Conservation (phyloP, 75 land plant genomes). For the Pseudotsuga menziesii region DNA sequence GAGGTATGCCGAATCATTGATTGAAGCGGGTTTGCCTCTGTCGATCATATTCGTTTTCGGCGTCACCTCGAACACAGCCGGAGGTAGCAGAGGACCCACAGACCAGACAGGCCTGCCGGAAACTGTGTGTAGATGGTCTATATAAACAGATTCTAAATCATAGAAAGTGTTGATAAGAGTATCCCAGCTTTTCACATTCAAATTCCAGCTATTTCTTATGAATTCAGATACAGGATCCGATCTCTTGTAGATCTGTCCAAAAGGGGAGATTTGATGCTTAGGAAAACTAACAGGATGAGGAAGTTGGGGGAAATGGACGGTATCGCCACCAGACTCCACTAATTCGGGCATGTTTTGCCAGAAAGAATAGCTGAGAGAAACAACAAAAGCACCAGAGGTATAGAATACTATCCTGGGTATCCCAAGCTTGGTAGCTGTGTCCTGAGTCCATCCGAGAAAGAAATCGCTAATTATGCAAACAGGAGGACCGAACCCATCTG, state of each 20-base stretch:
- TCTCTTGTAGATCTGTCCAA: not conserved
- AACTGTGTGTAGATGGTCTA: constrained; percentile 12
- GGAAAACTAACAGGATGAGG: constrained; percentile 22
- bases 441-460: too few species aligned
- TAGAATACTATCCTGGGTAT: not conserved
- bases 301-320: constrained; percentile 10
- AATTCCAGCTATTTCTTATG: constrained; percentile 9
- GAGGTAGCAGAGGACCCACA: constrained; percentile 25
- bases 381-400: not conserved
- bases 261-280: constrained; percentile 6
- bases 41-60: too few species aligned
- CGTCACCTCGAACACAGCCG: not conserved
- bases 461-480: too few species aligned
- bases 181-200: constrained; percentile 32
- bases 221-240: constrained; percentile 7
- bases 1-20: not conserved
- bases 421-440: not conserved
- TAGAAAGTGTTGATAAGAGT: constrained; percentile 26
- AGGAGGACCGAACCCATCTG: too few species aligned
- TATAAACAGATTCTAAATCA: constrained; percentile 21
- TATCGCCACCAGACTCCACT: not conserved
- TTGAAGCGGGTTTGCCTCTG: not conserved
- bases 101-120: constrained; percentile 25
- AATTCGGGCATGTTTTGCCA: constrained; percentile 7
- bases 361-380: too few species aligned